These are phyloP conservation scores for Cordyceps fumosorosea DNA, from an alignment of 2,329 filamentous ascomycete genomes.

Conservation along the genomic window DNA sequence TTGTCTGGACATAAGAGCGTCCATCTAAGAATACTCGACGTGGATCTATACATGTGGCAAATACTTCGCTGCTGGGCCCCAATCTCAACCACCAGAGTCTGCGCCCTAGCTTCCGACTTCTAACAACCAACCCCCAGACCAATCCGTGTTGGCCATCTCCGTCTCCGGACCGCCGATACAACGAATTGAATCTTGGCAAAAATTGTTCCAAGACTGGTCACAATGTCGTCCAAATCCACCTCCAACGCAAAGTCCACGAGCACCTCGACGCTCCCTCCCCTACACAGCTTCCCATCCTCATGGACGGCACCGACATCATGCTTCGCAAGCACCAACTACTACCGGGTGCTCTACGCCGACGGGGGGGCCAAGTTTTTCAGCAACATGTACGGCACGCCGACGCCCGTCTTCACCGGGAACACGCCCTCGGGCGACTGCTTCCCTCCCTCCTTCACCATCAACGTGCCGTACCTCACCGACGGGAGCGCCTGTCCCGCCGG, in stretches of 20 bases:
- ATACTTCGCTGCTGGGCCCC: not conserved
- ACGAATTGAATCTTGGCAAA: not conserved
- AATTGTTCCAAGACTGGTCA: not conserved
- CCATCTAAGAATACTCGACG: not conserved
- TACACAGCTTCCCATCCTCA: constrained; percentile 10
- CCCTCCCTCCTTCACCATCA: constrained; percentile 12
- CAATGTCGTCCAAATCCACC: not conserved
- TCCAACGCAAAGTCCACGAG: not conserved
- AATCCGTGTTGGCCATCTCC: not conserved
- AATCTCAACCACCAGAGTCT: not conserved
- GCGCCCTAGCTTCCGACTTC: not conserved
- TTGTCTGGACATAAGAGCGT: not conserved
- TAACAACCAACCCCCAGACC: not conserved
- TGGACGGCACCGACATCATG: constrained; percentile 15
- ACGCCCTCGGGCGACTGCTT: constrained; percentile 12
- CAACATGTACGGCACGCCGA: constrained; percentile 16
- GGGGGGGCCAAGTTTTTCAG: not conserved
- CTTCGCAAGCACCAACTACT: constrained; percentile 13
- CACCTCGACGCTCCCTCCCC: not conserved
- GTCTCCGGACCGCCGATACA: not conserved
- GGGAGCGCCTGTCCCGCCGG: constrained; percentile 11
- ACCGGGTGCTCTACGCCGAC: constrained; percentile 4
- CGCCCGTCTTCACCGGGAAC: constrained; percentile 13
- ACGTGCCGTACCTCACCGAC: constrained; percentile 12
- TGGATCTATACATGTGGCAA: not conserved